Percentiles rank a stretch among this genome's conserved stretches.
Conservation (phyloP, 2,329 filamentous ascomycete species). For the Dothideomycetidae sp. region DNA sequence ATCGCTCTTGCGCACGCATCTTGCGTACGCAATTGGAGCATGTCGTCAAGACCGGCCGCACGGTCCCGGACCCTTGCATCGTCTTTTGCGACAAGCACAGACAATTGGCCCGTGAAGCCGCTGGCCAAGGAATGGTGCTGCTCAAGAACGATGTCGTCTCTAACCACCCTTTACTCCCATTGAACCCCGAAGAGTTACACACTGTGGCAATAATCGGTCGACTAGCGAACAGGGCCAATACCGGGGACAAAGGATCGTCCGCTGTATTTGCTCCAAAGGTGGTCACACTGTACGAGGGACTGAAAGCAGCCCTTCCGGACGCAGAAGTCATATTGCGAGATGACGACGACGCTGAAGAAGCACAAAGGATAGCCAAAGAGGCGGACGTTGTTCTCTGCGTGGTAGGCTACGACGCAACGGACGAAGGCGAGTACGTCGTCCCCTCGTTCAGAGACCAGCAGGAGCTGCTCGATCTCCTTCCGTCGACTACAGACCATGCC, state of each 20-base stretch:
- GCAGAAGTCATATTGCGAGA: constrained; percentile 7
- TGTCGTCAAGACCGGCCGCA: not conserved
- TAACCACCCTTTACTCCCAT: constrained; percentile 1
- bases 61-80: constrained; percentile 2
- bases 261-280: constrained; percentile 11
- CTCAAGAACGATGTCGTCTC: constrained; percentile 10
- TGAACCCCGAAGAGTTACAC: not conserved
- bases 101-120: constrained; percentile 11
- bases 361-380: constrained; percentile 1
- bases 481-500: constrained; percentile 5
- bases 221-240: constrained; percentile 11
- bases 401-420: constrained; percentile 7
- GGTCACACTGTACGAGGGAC: constrained; percentile 10
- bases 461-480: constrained; percentile 9
- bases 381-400: constrained; percentile 11
- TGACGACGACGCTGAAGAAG: constrained; percentile 8
- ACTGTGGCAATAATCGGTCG: constrained; percentile 12
- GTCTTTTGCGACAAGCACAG: constrained; percentile 12
- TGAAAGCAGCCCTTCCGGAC: constrained; percentile 9
- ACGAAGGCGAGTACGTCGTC: constrained; percentile 12
- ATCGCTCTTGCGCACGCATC: constrained; percentile 8
- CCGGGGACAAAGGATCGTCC: constrained; percentile 11
- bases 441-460: constrained; percentile 9
- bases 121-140: constrained; percentile 12
- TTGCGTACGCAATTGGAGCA: constrained; percentile 8